Conservation (phyloP, 495 filamentous ascomycete genomes). For the Hamigera avellanea region DNA sequence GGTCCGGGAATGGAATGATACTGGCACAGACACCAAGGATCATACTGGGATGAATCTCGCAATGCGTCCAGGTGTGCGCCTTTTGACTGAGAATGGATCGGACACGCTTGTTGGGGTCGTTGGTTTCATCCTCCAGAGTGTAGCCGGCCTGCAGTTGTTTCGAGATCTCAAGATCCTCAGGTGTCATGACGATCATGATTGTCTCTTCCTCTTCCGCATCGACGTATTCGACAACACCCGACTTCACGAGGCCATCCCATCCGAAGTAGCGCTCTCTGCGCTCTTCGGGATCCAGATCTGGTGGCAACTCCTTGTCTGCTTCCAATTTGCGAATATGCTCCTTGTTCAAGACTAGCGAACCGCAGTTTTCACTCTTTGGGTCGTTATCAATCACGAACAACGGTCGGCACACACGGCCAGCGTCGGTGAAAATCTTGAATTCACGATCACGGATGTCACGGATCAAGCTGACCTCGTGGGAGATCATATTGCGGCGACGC, state of each 20-base stretch:
- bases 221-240: constrained; percentile 83
- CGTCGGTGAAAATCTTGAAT: constrained; percentile 98
- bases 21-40: constrained; percentile 94
- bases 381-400: constrained; percentile 82
- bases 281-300: constrained; percentile 43
- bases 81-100: constrained; percentile 72
- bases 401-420: constrained; percentile 85
- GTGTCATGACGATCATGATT: constrained; percentile 98
- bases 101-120: constrained; percentile 65
- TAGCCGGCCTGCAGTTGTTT: constrained; percentile 57
- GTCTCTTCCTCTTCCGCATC: constrained; percentile 98
- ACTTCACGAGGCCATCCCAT: constrained; percentile 72
- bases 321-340: constrained; percentile 62
- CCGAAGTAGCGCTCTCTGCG: constrained; percentile 58
- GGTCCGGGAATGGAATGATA: constrained; percentile 99
- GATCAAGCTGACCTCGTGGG: constrained; percentile 83
- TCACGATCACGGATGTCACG: constrained; percentile 92
- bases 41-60: constrained; percentile 99
- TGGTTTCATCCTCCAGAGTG: constrained; percentile 44
- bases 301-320: constrained; percentile 50
- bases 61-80: constrained; percentile 88
- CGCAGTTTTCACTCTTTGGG: constrained; percentile 53
- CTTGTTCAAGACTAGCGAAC: constrained; percentile 72
- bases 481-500: constrained; percentile 64
- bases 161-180: constrained; percentile 76